Base-by-base conservation (phyloP, 768 basidiomycete genomes). In the Symmetrospora coprosmae region DNA sequence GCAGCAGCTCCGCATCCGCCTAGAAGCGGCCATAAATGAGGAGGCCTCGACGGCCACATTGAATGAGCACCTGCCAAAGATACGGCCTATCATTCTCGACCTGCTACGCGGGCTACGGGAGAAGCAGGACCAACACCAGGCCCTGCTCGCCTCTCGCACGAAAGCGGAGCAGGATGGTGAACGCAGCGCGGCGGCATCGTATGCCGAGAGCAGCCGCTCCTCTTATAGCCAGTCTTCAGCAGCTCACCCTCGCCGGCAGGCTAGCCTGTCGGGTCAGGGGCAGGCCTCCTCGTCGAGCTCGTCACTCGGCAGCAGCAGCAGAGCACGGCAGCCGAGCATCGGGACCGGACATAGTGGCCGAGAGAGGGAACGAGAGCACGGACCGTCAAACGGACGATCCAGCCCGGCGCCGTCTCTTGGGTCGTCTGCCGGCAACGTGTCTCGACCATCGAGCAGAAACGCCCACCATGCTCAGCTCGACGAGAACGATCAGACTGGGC, bases 71-170 rank as follows among this genome's bases (percentile, higher is more conserved):
- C 81, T 96, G 2, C 92, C 92, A 25, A 81, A 79, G 65, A 91
- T 99, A 46, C 83, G 92, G 52, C 78, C 79, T 67, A 92, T 94
- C 70, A 96, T 97, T 70, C 91, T 89, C 34, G 82, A 80, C 69
- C 77, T 99, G n/a, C 73, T 99, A 30, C 85, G 89, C 68, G 92
- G 91, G 14, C 77, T 99, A n/a, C 85, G 91, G 50, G 79, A 75
- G 48, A 96, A 96, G 72, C 92, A 99, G 73, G 82, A 85, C 37
- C 77, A 82, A 65, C 94, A 92, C 73, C 82, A 88, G 23, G 62
- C 43, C 23, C 47, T 63, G 38, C 5, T 63, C 17, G 19, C 2
- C 35, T 35, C 21, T 30, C 38, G 41, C 11, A 50, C 7, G 39
- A n/a, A n/a, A n/a, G n/a, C n/a, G n/a, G n/a, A n/a, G n/a, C n/a